phyloP scores from a whole-genome alignment of 1,139 yeast genomes.

The Kurtzmaniella quercitrusa region DNA sequence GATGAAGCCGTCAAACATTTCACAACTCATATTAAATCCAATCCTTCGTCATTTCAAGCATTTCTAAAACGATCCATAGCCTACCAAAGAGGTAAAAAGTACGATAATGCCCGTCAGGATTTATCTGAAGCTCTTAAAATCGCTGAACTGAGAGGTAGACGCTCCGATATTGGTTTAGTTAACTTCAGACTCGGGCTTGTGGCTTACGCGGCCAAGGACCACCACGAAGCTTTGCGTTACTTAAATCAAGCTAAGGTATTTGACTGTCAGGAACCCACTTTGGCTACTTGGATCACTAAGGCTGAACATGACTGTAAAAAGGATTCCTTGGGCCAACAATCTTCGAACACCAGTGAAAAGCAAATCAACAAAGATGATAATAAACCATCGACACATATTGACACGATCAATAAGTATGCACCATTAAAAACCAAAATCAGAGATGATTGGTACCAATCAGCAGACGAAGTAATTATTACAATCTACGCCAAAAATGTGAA shows the following conservation, averaged over 20 bases:
- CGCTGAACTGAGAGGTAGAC: constrained; percentile 50
- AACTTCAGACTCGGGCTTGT: constrained; percentile 58
- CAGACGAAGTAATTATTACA: constrained; percentile 56
- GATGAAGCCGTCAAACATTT: constrained; percentile 28
- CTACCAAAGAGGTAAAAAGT: constrained; percentile 48
- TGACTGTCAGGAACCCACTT: constrained; percentile 44
- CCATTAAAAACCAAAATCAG: constrained; percentile 47
- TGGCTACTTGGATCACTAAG: constrained; percentile 51
- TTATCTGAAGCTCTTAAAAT: constrained; percentile 52
- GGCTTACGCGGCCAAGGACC: constrained; percentile 44
- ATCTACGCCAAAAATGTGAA: constrained; percentile 69
- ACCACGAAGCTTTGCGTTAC: constrained; percentile 43
- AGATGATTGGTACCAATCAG: constrained; percentile 79
- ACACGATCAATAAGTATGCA: constrained; percentile 35
- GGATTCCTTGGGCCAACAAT: constrained; percentile 6
- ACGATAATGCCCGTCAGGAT: constrained; percentile 48
- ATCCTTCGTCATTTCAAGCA: constrained; percentile 49
- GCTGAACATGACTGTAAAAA: constrained; percentile 17
- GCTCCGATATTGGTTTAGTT: constrained; percentile 53
- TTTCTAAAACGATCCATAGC: constrained; percentile 54
- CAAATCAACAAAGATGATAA: constrained; percentile 5
- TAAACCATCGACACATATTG: constrained; percentile 26
- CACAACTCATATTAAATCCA: constrained; percentile 24
- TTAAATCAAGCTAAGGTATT: constrained; percentile 47
- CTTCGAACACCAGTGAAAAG: too few relatives aligned